Percentiles rank a stretch among this genome's conserved stretches.
Conservation (phyloP, 805 yeast species). For the Isabelozyma pseudorhagii region DNA sequence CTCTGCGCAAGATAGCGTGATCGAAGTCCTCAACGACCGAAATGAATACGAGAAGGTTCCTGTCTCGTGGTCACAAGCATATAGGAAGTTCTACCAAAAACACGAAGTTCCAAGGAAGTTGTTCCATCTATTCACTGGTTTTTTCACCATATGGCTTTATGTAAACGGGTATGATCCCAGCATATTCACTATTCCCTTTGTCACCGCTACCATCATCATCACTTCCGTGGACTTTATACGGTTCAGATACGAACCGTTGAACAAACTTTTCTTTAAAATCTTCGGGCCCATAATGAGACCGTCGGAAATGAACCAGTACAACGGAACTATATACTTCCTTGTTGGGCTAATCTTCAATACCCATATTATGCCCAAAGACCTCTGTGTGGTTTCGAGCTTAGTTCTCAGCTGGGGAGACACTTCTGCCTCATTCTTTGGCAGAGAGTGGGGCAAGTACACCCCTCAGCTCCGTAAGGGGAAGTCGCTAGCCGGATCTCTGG, state of each 20-base stretch:
- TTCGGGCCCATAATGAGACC: neutral
- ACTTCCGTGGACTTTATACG: neutral
- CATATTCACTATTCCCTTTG: neutral
- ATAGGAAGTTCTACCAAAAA: neutral
- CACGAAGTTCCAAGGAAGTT: neutral
- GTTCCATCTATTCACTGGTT: neutral
- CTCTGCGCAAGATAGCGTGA: neutral
- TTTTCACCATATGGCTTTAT: neutral
- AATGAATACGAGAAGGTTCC: neutral
- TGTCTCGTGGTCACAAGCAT: neutral
- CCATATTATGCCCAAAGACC: neutral
- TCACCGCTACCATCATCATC: neutral
- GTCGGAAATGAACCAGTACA: neutral
- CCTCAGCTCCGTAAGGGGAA: constrained; percentile 14
- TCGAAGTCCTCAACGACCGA: neutral
- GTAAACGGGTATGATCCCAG: neutral
- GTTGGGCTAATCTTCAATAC: neutral
- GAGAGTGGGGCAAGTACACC: constrained; percentile 18
- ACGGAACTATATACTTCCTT: constrained; percentile 1
- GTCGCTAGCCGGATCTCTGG: constrained; percentile 20
- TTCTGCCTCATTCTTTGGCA: constrained; percentile 11
- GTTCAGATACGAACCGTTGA: neutral
- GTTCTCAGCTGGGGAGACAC: constrained; percentile 2
- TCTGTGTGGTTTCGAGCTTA: neutral
- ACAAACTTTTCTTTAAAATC: neutral